Conservation (phyloP, 2,329 filamentous ascomycete species). For the Colletotrichum echinochloae region DNA sequence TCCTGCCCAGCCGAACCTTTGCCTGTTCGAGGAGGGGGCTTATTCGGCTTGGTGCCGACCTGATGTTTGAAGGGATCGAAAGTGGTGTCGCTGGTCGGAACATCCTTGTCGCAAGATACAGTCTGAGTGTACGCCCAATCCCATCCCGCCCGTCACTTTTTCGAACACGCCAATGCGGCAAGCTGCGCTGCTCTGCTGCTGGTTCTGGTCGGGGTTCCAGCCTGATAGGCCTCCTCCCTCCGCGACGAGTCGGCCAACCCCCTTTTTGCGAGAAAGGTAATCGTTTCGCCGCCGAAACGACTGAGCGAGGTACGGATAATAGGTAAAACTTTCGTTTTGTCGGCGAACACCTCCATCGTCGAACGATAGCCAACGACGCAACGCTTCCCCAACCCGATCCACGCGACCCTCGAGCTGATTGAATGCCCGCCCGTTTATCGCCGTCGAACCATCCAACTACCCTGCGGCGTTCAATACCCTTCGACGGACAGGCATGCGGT, state of each 20-base stretch:
- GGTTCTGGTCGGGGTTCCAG: slow-evolving; percentile 14
- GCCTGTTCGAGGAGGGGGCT: slow-evolving; percentile 17
- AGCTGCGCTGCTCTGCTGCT: slow-evolving; percentile 3
- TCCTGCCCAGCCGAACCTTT: slow-evolving; percentile 18
- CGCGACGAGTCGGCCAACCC: slow-evolving; percentile 28
- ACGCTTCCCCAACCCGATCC: background rate
- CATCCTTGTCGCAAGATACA: slow-evolving; percentile 40
- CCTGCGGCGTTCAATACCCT: background rate
- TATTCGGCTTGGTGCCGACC: slow-evolving; percentile 26
- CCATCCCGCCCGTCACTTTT: slow-evolving; percentile 28
- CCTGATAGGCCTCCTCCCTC: slow-evolving; percentile 39
- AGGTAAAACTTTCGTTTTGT: background rate
- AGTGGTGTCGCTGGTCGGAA: slow-evolving; percentile 8
- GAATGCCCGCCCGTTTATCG: slow-evolving; percentile 4
- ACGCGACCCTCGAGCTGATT: background rate
- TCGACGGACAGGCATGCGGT: slow-evolving; percentile 31
- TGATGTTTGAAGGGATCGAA: slow-evolving; percentile 9
- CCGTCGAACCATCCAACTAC: background rate
- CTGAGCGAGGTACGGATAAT: background rate
- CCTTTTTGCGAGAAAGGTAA: slow-evolving; percentile 20
- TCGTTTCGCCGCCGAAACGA: slow-evolving; percentile 11
- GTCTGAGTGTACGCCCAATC: slow-evolving; percentile 17
- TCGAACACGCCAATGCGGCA: slow-evolving; percentile 37
- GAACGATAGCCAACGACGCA: slow-evolving; percentile 5
- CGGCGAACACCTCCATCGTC: background rate